phyloP scores from a whole-genome alignment of 352 stramenopile species.

The Globisporangium radiosum region DNA sequence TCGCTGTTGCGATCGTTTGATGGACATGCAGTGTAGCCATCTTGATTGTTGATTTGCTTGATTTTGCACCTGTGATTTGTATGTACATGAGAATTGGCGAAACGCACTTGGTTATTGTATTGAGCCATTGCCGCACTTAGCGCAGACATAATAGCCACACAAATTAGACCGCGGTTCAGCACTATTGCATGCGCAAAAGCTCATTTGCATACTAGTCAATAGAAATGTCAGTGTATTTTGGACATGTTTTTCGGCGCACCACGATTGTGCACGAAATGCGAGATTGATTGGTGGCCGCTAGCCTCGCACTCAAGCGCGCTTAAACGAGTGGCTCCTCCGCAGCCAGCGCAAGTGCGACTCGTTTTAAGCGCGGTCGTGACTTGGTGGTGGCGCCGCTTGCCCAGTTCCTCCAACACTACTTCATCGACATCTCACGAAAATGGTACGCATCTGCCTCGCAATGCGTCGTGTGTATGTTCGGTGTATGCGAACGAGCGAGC shows the following conservation, averaged over 20 bases:
- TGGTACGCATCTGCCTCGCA: slow-evolving; percentile 5
- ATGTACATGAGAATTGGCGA: too few species aligned
- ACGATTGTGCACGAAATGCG: neutral
- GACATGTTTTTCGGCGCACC: neutral
- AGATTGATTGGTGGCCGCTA: slow-evolving; percentile 23
- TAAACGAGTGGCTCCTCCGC: neutral
- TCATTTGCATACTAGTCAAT: too few species aligned
- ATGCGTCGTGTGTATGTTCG: neutral
- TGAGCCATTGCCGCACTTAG: too few species aligned
- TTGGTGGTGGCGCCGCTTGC: slow-evolving; percentile 9
- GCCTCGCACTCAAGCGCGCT: slow-evolving; percentile 16
- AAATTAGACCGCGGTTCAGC: too few species aligned
- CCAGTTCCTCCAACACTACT: slow-evolving; percentile 64
- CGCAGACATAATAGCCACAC: too few species aligned
- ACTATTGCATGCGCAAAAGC: too few species aligned
- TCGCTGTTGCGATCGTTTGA: too few species aligned
- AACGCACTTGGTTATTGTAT: too few species aligned
- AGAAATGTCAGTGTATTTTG: neutral
- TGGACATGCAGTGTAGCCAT: too few species aligned
- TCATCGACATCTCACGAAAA: slow-evolving; percentile 83
- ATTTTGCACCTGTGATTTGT: too few species aligned
- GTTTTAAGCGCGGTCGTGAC: slow-evolving; percentile 28
- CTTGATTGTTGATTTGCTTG: too few species aligned
- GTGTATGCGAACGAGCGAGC: neutral
- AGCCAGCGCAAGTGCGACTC: slow-evolving; percentile 4